These are phyloP conservation scores for Thuja plicata DNA, from an alignment of 83 land plant genomes.

Conservation along the genomic window DNA sequence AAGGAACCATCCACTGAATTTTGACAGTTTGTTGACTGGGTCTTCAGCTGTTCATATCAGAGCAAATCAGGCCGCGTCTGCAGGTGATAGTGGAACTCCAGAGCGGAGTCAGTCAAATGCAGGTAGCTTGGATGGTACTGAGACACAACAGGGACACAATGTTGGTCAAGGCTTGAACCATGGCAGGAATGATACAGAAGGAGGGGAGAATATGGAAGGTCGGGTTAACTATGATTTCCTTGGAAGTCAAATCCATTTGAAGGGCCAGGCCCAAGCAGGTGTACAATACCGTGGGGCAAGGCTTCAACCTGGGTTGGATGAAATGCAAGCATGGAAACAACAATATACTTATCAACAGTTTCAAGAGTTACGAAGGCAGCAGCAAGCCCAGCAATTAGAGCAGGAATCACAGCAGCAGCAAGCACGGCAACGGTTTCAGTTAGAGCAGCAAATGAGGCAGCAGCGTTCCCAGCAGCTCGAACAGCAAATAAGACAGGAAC, in stretches of 20 bases:
- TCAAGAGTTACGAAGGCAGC: conserved; percentile 6
- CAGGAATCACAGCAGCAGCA: conserved; percentile 13
- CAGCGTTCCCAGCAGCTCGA: background rate
- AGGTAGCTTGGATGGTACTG: conserved; percentile 10
- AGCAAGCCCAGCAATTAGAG: conserved; percentile 11
- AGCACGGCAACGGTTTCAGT: background rate
- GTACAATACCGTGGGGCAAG: conserved; percentile 10
- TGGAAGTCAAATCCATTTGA: conserved; percentile 6
- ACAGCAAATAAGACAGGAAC: background rate
- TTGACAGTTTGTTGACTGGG: conserved; percentile 2
- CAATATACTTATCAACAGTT: conserved; percentile 9
- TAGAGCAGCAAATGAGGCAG: conserved; percentile 8
- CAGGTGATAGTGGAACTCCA: conserved; percentile 4
- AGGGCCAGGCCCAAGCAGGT: conserved; percentile 14
- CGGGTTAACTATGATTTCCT: conserved; percentile 17
- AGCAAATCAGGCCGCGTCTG: conserved; percentile 11
- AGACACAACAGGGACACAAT: conserved; percentile 7
- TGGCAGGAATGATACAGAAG: background rate
- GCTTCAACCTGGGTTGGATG: background rate
- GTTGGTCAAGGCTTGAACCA: background rate
- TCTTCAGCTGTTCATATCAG: conserved; percentile 8
- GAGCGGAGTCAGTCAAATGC: conserved; percentile 14
- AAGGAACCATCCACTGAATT: conserved; percentile 10
- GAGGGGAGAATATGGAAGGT: background rate
- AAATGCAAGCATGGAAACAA: conserved; percentile 4